A percentile compares a stretch with the other conserved stretches of the same genome.
phyloP scores from a whole-genome alignment of 805 yeast species.

The Yarrowia deformans region DNA sequence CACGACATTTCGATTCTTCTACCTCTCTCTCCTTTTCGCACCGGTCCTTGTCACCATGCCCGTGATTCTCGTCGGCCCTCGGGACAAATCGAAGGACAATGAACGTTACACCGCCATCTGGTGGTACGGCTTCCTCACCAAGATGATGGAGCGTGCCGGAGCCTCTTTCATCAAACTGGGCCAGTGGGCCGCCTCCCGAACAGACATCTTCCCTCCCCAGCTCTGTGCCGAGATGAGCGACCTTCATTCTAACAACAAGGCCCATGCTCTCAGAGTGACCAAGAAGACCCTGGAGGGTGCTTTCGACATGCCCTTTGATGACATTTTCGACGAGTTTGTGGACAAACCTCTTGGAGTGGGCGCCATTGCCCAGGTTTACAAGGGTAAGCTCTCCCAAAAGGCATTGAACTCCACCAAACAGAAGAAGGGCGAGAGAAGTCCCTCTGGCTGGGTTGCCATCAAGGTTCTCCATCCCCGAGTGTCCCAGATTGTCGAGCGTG shows the following conservation, averaged over 20 bases:
- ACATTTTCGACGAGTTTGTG: conserved; percentile 79
- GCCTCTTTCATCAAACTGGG: conserved; percentile 84
- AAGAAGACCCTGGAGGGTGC: conserved; percentile 63
- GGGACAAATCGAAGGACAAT: conserved; percentile 47
- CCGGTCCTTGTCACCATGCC: conserved; percentile 78
- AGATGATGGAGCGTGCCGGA: conserved; percentile 82
- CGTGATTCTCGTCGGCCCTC: conserved; percentile 58
- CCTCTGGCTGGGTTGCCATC: conserved; percentile 70
- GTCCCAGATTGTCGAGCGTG: conserved; percentile 73
- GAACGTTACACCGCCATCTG: conserved; percentile 67
- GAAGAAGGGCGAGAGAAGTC: conserved; percentile 42
- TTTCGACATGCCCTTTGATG: conserved; percentile 68
- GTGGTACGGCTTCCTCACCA: conserved; percentile 74
- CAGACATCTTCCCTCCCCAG: conserved; percentile 84
- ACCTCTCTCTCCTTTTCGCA: conserved; percentile 67
- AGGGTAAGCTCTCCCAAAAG: conserved; percentile 60
- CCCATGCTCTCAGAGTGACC: conserved; percentile 73
- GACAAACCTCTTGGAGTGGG: conserved; percentile 92
- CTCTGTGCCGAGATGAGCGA: conserved; percentile 78
- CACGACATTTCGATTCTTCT: conserved; percentile 72
- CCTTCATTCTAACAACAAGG: conserved; percentile 82
- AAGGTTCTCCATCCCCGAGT: conserved; percentile 93
- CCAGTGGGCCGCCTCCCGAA: conserved; percentile 98
- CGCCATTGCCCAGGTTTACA: conserved; percentile 95
- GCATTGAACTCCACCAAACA: neutral